These are phyloP conservation scores for Spathaspora jeffriesii DNA, from an alignment of 1,139 yeast genomes.

Conservation along the genomic window DNA sequence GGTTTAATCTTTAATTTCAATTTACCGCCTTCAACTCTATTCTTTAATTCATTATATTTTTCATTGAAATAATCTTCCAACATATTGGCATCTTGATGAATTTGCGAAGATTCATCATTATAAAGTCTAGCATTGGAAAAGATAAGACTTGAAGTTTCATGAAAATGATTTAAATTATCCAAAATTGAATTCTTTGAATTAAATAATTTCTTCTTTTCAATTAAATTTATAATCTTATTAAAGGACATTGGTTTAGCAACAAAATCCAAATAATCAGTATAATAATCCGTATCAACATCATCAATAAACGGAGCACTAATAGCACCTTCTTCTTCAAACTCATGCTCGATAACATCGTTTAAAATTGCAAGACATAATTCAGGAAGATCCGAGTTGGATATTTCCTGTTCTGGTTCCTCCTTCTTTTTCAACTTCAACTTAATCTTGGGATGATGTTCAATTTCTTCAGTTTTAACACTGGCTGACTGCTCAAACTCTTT, in stretches of 20 bases:
- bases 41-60: slow-evolving; percentile 26
- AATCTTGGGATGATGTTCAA: slow-evolving; percentile 9
- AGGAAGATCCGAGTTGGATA: slow-evolving; percentile 23
- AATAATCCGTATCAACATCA: slow-evolving; percentile 53
- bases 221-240: slow-evolving; percentile 39
- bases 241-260: slow-evolving; percentile 61
- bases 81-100: slow-evolving; percentile 56
- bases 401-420: slow-evolving; percentile 8
- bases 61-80: slow-evolving; percentile 37
- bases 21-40: slow-evolving; percentile 21
- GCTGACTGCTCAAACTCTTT: slow-evolving; percentile 22
- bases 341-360: slow-evolving; percentile 41
- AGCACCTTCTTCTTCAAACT: slow-evolving; percentile 42
- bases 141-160: slow-evolving; percentile 48
- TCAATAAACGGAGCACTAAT: slow-evolving; percentile 60
- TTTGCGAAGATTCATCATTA: slow-evolving; percentile 56
- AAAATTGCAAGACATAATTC: slow-evolving; percentile 25
- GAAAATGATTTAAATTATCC: slow-evolving; percentile 47
- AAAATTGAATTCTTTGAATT: slow-evolving; percentile 25
- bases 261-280: slow-evolving; percentile 60
- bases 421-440: slow-evolving; percentile 14
- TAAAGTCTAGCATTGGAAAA: slow-evolving; percentile 60
- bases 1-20: slow-evolving; percentile 20
- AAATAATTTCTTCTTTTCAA: slow-evolving; percentile 43
- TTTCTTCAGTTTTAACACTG: slow-evolving; percentile 4